Conservation (phyloP, 2,329 filamentous ascomycete species). For the Colletotrichum sp. region DNA sequence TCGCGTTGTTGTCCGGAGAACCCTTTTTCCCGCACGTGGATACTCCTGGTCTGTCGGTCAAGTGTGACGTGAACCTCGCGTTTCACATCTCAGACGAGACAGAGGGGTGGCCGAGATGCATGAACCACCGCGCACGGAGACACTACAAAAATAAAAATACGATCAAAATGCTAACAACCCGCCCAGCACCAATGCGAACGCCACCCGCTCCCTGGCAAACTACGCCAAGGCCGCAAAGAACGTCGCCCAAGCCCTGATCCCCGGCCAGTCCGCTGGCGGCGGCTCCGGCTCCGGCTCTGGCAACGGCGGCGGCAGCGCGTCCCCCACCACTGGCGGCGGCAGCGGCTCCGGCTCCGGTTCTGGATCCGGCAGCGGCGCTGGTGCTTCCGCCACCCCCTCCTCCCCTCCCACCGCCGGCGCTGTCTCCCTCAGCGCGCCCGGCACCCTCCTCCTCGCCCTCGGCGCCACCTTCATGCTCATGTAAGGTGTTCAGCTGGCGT, state of each 20-base stretch:
- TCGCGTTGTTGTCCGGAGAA: not conserved
- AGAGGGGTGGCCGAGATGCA: not conserved
- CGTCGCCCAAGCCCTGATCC: conserved; percentile 29
- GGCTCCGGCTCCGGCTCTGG: conserved; percentile 13
- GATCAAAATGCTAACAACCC: not conserved
- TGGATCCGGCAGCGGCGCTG: not conserved
- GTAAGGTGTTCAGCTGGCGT: conserved; percentile 19
- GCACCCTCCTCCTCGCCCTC: conserved; percentile 47
- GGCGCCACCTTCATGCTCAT: conserved; percentile 49
- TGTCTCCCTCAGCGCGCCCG: conserved; percentile 42
- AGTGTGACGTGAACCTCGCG: not conserved
- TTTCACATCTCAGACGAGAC: conserved; percentile 18
- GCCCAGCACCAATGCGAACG: conserved; percentile 54
- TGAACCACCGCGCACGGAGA: not conserved
- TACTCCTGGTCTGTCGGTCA: not conserved
- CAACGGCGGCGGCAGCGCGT: conserved; percentile 25
- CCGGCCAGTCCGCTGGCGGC: conserved; percentile 20
- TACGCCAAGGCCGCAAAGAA: conserved; percentile 47
- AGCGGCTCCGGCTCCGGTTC: conserved; percentile 15
- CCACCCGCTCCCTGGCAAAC: conserved; percentile 53
- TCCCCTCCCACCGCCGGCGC: conserved; percentile 25
- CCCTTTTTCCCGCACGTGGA: not conserved
- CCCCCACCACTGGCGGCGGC: conserved; percentile 14
- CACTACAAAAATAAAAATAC: not conserved
- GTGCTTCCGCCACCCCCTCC: not conserved